A percentile compares a stretch with the other conserved stretches of the same genome.
phyloP scores from a whole-genome alignment of 2,329 filamentous ascomycete genomes.

The Mollisiaceae sp. region DNA sequence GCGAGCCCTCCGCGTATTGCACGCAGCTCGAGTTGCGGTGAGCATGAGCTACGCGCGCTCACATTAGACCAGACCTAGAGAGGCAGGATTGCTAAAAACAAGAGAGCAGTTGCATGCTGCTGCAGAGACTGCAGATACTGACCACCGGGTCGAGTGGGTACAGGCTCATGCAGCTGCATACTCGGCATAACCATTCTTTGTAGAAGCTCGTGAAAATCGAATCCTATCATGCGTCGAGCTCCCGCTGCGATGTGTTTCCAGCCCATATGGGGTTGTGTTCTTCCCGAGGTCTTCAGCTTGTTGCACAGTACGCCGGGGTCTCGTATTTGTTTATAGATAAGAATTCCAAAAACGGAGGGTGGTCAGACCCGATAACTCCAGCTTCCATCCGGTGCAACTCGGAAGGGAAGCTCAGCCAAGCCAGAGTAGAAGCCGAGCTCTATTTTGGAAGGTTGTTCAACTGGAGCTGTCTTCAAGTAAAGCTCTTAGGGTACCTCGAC shows the following conservation, averaged over 20 bases:
- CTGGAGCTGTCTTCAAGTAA: background rate
- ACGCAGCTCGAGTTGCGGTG: background rate
- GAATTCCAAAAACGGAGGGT: background rate
- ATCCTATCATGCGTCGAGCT: background rate
- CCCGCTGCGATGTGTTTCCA: too few relatives aligned
- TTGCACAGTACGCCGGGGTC: background rate
- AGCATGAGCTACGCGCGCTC: background rate
- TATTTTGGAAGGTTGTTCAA: background rate
- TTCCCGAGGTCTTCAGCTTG: background rate
- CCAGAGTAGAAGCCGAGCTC: background rate
- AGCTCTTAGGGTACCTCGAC: background rate
- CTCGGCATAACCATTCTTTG: constrained; percentile 15
- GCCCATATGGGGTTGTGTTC: too few relatives aligned
- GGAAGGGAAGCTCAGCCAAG: background rate
- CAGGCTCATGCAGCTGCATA: background rate
- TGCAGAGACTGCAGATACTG: background rate
- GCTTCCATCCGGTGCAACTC: background rate
- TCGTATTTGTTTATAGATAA: too few relatives aligned
- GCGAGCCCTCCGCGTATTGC: background rate
- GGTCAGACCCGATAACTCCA: background rate
- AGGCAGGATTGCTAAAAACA: background rate
- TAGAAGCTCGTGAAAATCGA: background rate
- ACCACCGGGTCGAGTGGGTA: background rate
- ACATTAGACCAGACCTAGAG: background rate
- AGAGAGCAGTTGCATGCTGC: background rate